These are phyloP conservation scores for Nigrograna mackinnonii DNA, from an alignment of 2,329 filamentous ascomycete species.

Conservation along the genomic window DNA sequence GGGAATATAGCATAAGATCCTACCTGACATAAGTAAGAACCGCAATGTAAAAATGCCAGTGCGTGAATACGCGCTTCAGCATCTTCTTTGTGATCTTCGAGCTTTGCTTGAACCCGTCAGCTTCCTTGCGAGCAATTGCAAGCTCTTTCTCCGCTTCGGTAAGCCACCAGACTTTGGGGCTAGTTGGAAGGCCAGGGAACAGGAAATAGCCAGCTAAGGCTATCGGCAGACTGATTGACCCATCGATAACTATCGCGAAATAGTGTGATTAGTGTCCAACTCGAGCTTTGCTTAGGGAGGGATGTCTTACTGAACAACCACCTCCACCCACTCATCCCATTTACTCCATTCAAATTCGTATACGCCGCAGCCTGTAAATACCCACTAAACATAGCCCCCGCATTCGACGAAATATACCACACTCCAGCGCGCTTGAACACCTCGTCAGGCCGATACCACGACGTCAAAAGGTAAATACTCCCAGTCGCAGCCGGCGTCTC, in stretches of 20 bases:
- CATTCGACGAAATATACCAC: slow-evolving; percentile 57
- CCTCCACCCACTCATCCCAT: slow-evolving; percentile 52
- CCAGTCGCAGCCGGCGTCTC: slow-evolving; percentile 41
- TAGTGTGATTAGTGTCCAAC: too few relatives aligned
- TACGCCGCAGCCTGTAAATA: slow-evolving; percentile 61
- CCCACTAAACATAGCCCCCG: slow-evolving; percentile 61
- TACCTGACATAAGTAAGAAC: slow-evolving; percentile 53
- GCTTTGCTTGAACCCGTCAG: slow-evolving; percentile 39
- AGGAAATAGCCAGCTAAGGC: slow-evolving; percentile 58
- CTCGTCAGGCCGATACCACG: slow-evolving; percentile 50
- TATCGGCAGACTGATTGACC: slow-evolving; percentile 59
- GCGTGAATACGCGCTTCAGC: slow-evolving; percentile 48
- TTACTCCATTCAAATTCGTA: slow-evolving; percentile 53
- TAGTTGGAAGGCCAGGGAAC: slow-evolving; percentile 56
- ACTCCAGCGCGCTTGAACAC: slow-evolving; percentile 59
- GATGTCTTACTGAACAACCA: slow-evolving; percentile 54
- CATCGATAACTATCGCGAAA: too few relatives aligned
- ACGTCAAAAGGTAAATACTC: slow-evolving; percentile 40
- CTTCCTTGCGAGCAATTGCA: slow-evolving; percentile 30
- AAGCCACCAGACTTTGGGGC: slow-evolving; percentile 55
- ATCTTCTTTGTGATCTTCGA: slow-evolving; percentile 48
- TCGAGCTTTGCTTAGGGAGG: too few relatives aligned
- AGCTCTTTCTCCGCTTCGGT: slow-evolving; percentile 37
- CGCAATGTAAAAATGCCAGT: slow-evolving; percentile 58
- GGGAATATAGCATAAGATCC: slow-evolving; percentile 13